Evolutionary conservation across 306 rosid species (phyloP).

Genomic region (Oxytropis ochrocephala): DNA sequence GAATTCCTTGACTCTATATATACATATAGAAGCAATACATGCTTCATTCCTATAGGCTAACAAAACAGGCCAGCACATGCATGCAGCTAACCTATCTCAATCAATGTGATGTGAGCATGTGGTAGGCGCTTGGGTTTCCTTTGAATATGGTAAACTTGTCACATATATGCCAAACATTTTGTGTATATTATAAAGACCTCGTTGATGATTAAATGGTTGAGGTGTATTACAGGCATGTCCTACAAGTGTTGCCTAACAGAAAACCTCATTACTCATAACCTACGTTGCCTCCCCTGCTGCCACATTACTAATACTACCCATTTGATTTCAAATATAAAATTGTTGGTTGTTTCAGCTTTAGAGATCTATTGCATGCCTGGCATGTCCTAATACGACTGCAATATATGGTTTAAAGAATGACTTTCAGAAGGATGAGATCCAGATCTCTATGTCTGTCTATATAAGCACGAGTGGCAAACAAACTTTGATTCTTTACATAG

Average conservation of each 20-base stretch:
- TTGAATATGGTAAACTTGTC: too few species aligned
- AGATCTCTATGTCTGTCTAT: background rate
- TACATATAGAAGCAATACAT: background rate
- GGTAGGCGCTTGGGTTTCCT: too few species aligned
- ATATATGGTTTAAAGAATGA: background rate
- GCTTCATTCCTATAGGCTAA: background rate
- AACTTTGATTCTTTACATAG: background rate
- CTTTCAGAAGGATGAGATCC: background rate
- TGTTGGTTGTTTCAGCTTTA: background rate
- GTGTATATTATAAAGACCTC: background rate
- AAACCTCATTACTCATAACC: slow-evolving; percentile 24
- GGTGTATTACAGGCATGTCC: slow-evolving; percentile 22
- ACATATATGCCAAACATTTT: too few species aligned
- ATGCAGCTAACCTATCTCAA: background rate
- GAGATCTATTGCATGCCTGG: slow-evolving; percentile 1
- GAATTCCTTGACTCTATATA: background rate
- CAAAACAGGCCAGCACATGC: background rate
- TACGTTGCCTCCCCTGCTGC: slow-evolving; percentile 30
- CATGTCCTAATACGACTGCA: slow-evolving; percentile 14
- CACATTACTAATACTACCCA: slow-evolving; percentile 21
- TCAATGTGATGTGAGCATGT: background rate
- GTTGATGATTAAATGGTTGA: background rate
- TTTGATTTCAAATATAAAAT: background rate
- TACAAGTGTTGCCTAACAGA: background rate
- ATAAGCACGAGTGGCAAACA: slow-evolving; percentile 35